Evolutionary conservation across 371 early-diverging fungal species (phyloP), one percentile per base, ranked within the genome.

Genomic region (Lichtheimia ramosa): DNA sequence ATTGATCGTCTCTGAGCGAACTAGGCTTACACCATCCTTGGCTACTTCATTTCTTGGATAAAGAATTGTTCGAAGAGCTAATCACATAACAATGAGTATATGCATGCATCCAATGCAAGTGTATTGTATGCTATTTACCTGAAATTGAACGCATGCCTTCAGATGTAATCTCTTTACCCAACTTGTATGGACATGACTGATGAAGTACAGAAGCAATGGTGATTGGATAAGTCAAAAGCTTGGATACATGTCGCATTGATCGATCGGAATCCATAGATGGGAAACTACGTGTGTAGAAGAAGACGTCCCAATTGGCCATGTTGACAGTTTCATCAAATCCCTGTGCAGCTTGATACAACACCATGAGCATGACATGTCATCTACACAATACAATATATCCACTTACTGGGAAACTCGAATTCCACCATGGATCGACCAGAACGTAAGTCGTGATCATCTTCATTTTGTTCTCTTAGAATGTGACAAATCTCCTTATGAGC

Each of bases 381-480:
- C 6, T 34, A 6, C 6, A 10, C 2, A 0, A 34, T 34, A 34
- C 34, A 25, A 2, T 52, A 24, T 8, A 58, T 25, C n/a, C 25
- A 63, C 64, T 77, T 81, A 81, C 86, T 80, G 51, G 93, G 93
- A 65, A 92, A 93, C 66, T 91, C 91, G 73, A 93, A 91, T 77
- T 93, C 93, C 51, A 69, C 79, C 84, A 92, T 82, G 51, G 80
- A 78, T 62, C 92, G 78, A 18, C 91, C 92, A 18, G 89, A 89
- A 66, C 90, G 84, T 51, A 92, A 80, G 70, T 93, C 92, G 56
- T 93, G 92, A 61, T 92, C 92, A 66, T 93, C 93, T 70, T 89
- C 89, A 65, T 91, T 92, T 40, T 86, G 82, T 66, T 89, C 83
- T 52, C 89, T 77, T 54, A 93, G 71, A 24, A 77, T 72, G 8